Evolutionary conservation across 2,329 filamentous ascomycete genomes (phyloP).

Genomic region (Calonectria naviculata): DNA sequence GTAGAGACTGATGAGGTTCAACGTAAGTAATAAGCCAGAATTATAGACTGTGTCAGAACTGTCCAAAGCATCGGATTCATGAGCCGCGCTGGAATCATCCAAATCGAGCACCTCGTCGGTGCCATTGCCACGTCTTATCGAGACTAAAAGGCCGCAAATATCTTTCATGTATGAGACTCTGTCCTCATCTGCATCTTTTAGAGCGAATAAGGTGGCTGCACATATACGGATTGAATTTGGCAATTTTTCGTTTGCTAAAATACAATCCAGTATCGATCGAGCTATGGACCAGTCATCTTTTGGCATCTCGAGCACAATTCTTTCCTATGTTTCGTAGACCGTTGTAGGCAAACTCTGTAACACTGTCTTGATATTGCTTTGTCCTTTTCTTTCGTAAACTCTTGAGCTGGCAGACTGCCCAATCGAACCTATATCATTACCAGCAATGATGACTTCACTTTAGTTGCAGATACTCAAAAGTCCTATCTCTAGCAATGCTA

Average conservation of each 20-base stretch:
- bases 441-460: background rate
- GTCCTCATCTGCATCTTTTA: background rate
- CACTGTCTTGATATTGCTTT: background rate
- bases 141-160: background rate
- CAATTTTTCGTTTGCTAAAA: background rate
- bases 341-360: background rate
- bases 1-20: background rate
- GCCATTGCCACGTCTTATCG: background rate
- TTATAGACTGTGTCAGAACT: background rate
- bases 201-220: background rate
- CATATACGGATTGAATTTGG: background rate
- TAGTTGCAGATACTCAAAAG: too few relatives aligned
- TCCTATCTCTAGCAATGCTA: too few relatives aligned
- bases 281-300: background rate
- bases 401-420: slow-evolving; percentile 8
- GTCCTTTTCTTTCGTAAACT: background rate
- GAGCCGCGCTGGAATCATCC: background rate
- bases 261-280: background rate
- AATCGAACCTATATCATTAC: background rate
- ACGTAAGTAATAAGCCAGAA: background rate
- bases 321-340: slow-evolving; percentile 6
- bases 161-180: background rate
- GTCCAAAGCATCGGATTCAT: background rate
- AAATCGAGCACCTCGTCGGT: background rate
- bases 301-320: background rate